phyloP scores from a whole-genome alignment of 306 rosid species.

The Rosa chinensis region DNA sequence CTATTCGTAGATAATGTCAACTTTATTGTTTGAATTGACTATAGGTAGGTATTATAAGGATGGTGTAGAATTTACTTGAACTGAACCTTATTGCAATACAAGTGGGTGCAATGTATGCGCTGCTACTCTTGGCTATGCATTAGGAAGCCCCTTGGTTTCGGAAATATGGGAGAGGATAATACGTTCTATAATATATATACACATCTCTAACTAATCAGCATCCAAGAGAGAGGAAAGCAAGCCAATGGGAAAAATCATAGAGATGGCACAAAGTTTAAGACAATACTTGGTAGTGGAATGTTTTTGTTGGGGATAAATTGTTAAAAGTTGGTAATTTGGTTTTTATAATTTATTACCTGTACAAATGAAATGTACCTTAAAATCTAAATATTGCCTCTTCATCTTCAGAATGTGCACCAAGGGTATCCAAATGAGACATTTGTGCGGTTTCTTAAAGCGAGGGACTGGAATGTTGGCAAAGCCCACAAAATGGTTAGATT shows the following conservation, averaged over 20 bases:
- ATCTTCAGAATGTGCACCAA: slow-evolving; percentile 80
- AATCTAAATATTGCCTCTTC: slow-evolving; percentile 17
- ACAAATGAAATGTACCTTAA: slow-evolving; percentile 9
- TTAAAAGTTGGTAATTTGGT: background rate
- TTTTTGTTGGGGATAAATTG: slow-evolving; percentile 15
- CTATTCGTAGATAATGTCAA: background rate
- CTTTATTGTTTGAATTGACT: background rate
- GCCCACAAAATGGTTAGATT: slow-evolving; percentile 84
- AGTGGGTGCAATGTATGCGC: background rate
- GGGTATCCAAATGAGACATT: slow-evolving; percentile 65
- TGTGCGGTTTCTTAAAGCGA: slow-evolving; percentile 81
- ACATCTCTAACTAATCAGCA: background rate
- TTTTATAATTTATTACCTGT: background rate
- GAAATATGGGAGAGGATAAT: background rate
- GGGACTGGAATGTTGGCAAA: slow-evolving; percentile 83
- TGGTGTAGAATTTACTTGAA: background rate
- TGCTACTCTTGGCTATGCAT: background rate
- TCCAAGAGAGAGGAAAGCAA: background rate
- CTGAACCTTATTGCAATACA: slow-evolving; percentile 3
- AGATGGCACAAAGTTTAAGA: background rate
- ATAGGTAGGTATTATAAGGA: background rate
- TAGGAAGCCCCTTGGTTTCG: background rate
- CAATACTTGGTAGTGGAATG: background rate
- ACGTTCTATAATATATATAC: background rate
- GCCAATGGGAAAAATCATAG: background rate